Evolutionary conservation across 163 green algal species (phyloP), one percentile per base, ranked within the genome.

Genomic region (Chlamydomonas reinhardtii): DNA sequence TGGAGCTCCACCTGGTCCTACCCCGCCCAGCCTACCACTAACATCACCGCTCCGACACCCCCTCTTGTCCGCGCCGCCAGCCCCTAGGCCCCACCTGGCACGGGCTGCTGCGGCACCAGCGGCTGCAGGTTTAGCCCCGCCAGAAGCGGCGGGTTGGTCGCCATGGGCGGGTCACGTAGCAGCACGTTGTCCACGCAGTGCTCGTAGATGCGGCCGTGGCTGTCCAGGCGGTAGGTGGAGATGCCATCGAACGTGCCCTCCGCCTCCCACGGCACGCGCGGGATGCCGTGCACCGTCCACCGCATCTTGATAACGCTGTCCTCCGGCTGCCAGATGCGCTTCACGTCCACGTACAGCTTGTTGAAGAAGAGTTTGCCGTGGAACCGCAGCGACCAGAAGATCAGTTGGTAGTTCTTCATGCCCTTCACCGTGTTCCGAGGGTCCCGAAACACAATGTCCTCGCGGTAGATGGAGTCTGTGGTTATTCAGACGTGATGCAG

Each of bases 371-470:
- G 89, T 34, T 87, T 83, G 24, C 96, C 96, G 87, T 98, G 93
- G 82, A 98, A 97, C 29, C 96, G 91, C 82, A 99, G 83, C 2
- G 91, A 96, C 96, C 95, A 98, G 83, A 99, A 98, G 68, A 99
- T 95, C n/a, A 93, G 84, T 54, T 94, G 93, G 94, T 99, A 99
- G 88, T 97, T 97, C 74, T 95, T 94, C 29, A 96, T 92, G 68
- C 97, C 97, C 68, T 92, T 74, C 78, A 99, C 98, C 8, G 43
- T 88, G 86, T 98, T 97, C 37, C 93, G 86, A 0, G 93, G 93
- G 90, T 99, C 97, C 74, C 91, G 89, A 89, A 99, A 99, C 1
- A 95, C 87, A 27, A 99, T 94, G 83, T 99, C 96, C 0, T 98
- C 95, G 11, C 96, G 88, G 87, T 98, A 98, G 59, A 98, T 98